Evolutionary conservation across 2,329 filamentous ascomycete genomes (phyloP), one percentile per base, ranked within the genome.

Genomic region (Diaporthe sp.): DNA sequence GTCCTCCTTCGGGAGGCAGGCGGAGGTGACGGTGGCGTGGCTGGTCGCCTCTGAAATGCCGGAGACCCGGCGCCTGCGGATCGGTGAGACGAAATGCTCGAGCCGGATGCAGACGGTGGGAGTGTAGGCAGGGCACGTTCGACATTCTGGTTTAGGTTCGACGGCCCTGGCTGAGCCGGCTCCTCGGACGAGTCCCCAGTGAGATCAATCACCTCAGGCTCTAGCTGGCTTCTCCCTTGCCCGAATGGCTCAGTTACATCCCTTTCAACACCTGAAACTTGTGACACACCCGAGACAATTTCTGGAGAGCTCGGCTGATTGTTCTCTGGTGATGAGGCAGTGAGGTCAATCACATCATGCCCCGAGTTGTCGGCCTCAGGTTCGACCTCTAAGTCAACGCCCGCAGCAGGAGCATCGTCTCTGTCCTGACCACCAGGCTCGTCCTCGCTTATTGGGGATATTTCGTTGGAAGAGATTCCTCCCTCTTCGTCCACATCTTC

Each of bases 191-290:
- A 65, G 20, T 76, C 74, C 34, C 37, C 31, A 6, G 76, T 77
- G 12, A 78, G 72, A 51, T 78, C 77, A 55, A 78, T 75, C 49
- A 78, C 76, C 57, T 76, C 73, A n/a, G 49, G 37, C 44, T 51
- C 53, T 39, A 28, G 28, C 47, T 25, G 39, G 39, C 71, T 49
- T 10, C 47, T 47, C 12, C 39, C 57, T 37, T 58, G 49, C 42
- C 42, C 20, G 47, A 60, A 25, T 61, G 55, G 57, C 34, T 44
- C 53, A 15, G 49, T 31, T 22, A n/a, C 17, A 44, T 39, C 17
- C 15, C 63, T 25, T 60, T n/a, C 53, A 44, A 25, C 77, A 42
- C 49, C 73, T 51, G 55, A 58, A 15, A 68, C 39, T 15, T 47
- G 55, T 37, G 42, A 9, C 15, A 5, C 47, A 6, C n/a, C 58